A percentile compares a stretch with the other conserved stretches of the same genome.
phyloP scores from a whole-genome alignment of 2,329 filamentous ascomycete species.

The Peltaster fructicola region DNA sequence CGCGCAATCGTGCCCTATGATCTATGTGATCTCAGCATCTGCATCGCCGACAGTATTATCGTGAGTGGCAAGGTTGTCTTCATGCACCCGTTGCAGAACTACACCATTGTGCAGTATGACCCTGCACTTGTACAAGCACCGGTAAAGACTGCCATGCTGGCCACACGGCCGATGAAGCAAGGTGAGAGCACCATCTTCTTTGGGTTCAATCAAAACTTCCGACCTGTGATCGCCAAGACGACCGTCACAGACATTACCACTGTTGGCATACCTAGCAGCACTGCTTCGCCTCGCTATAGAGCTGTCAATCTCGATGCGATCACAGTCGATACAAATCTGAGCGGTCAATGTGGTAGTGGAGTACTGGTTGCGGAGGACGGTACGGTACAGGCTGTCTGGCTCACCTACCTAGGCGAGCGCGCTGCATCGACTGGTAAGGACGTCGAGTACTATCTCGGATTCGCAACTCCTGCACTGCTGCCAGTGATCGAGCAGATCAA shows the following conservation, averaged over 20 bases:
- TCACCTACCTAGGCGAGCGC: slow-evolving; percentile 89
- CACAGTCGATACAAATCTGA: slow-evolving; percentile 84
- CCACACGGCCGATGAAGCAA: slow-evolving; percentile 68
- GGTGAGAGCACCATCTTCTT: slow-evolving; percentile 91
- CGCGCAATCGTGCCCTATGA: slow-evolving; percentile 90
- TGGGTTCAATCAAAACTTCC: slow-evolving; percentile 91
- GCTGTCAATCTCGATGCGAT: slow-evolving; percentile 94
- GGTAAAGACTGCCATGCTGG: slow-evolving; percentile 73
- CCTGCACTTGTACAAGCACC: slow-evolving; percentile 83
- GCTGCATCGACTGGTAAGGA: slow-evolving; percentile 64
- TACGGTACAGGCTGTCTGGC: slow-evolving; percentile 85
- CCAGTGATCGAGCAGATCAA: slow-evolving; percentile 81
- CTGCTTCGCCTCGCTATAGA: slow-evolving; percentile 76
- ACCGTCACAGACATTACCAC: slow-evolving; percentile 95
- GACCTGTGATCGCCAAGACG: slow-evolving; percentile 84
- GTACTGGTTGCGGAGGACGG: slow-evolving; percentile 81
- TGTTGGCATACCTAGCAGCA: slow-evolving; percentile 87
- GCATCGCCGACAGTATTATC: slow-evolving; percentile 90
- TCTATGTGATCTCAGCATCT: slow-evolving; percentile 88
- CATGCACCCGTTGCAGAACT: slow-evolving; percentile 91
- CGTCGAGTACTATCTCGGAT: slow-evolving; percentile 87
- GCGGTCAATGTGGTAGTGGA: slow-evolving; percentile 81
- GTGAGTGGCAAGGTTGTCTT: slow-evolving; percentile 90
- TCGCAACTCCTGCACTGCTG: slow-evolving; percentile 73
- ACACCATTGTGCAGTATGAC: slow-evolving; percentile 89